These are phyloP conservation scores for Heliosperma pusillum DNA, from an alignment of 148 eudicot species.

Conservation along the genomic window DNA sequence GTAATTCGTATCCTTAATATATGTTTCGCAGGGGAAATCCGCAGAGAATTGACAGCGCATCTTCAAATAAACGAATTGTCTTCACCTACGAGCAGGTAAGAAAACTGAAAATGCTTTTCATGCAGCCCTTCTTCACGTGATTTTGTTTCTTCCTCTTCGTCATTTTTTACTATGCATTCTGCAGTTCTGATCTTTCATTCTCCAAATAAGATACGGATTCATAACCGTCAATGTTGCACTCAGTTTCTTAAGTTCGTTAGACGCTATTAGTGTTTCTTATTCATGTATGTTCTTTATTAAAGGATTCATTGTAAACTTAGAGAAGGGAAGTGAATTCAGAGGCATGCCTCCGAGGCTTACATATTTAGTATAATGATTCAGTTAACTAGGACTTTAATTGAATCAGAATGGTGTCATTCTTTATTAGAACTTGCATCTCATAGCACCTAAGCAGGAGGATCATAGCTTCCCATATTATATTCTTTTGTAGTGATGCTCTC, in stretches of 20 bases:
- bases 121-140: not conserved
- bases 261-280: not conserved
- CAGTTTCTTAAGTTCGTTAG: not conserved
- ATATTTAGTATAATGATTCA: not conserved
- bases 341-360: not conserved
- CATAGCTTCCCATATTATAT: not conserved
- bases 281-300: not conserved
- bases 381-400: not conserved
- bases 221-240: not conserved
- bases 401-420: not conserved
- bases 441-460: not conserved
- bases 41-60: conserved; percentile 79
- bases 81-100: conserved; percentile 96
- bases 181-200: not conserved
- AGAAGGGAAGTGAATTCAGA: not conserved
- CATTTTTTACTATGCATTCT: not conserved
- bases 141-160: not conserved
- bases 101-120: not conserved
- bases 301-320: not conserved
- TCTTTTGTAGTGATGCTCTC: not conserved
- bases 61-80: conserved; percentile 78
- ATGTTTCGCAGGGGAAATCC: conserved; percentile 72
- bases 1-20: conserved; percentile 12
- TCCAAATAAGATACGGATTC: not conserved
- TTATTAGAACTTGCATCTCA: not conserved